Base-by-base conservation (phyloP, 164 flowering plant genomes). In the Sedum album region DNA sequence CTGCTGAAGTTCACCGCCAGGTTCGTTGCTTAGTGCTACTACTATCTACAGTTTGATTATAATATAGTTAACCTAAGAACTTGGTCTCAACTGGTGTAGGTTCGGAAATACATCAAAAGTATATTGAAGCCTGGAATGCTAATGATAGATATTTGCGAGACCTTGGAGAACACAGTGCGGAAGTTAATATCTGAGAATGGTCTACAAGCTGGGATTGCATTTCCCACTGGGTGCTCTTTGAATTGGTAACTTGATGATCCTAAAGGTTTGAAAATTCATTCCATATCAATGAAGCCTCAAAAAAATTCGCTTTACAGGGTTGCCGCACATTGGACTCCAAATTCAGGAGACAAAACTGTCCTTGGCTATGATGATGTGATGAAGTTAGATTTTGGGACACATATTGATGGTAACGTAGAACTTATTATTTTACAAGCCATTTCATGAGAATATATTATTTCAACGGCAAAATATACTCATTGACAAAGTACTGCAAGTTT, bases 1-100 rank as follows among this genome's bases (percentile, higher is more conserved):
- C 99, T 67, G 99, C 99, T 33, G 99, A 94, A 82, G 99, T 94
- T 79, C 99, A 91, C 79, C 95, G 99, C 61, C 97, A 94, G 99
- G 98, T 93, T 71, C 70, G 10, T 61, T 31, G n/a, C 31, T n/a
- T 7, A 3, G 38, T 35, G 3, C 7, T 35, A 35, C 3, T 3
- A 35, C 3, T 35, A 35, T 35, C 7, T 3, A 3, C 7, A 35
- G 38, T 35, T 35, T 35, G 38, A 35, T 35, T 35, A 35, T 35
- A 7, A 35, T 3, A 35, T 7, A 35, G 3, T 35, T 35, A 35
- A 35, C 38, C 38, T 35, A 35, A 35, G 38, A 35, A 3, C 38
- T 3, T 35, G 38, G 5, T 35, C 38, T 35, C 38, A 35, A 35
- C 7, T 35, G 38, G 5, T 71, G 17, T 69, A 94, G 98, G 99